phyloP scores from a whole-genome alignment of 352 stramenopile genomes.

The Phytophthora boehmeriae region DNA sequence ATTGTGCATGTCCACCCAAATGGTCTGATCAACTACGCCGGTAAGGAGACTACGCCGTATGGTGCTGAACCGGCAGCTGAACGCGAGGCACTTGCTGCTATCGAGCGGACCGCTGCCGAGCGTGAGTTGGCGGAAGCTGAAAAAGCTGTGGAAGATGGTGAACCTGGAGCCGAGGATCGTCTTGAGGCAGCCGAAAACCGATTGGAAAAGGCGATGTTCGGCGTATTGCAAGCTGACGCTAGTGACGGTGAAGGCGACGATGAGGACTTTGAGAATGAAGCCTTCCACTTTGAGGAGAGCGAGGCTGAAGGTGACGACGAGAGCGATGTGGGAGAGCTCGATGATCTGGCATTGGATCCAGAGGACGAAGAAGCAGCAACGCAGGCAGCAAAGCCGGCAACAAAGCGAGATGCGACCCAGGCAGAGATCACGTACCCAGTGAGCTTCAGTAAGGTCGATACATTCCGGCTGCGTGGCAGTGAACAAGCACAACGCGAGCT shows the following conservation, averaged over 20 bases:
- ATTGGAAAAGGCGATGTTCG: conserved; percentile 78
- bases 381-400: conserved; percentile 22
- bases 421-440: conserved; percentile 69
- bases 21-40: conserved; percentile 96
- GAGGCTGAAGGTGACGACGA: conserved; percentile 59
- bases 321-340: conserved; percentile 48
- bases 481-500: conserved; percentile 37
- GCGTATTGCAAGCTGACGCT: conserved; percentile 68
- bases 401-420: conserved; percentile 40
- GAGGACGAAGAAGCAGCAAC: conserved; percentile 43
- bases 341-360: conserved; percentile 53
- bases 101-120: conserved; percentile 72
- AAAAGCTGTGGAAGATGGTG: conserved; percentile 48
- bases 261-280: conserved; percentile 59
- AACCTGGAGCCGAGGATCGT: conserved; percentile 48
- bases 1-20: conserved; percentile 92
- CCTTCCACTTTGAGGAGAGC: conserved; percentile 64
- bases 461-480: conserved; percentile 39
- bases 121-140: conserved; percentile 65
- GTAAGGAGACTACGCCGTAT: conserved; percentile 83
- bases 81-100: conserved; percentile 55
- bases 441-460: conserved; percentile 82
- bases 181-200: conserved; percentile 62
- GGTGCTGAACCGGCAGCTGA: conserved; percentile 70
- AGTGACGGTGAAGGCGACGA: conserved; percentile 51